Base-by-base conservation (phyloP, 306 rosid species). In the Vigna trinervia region DNA sequence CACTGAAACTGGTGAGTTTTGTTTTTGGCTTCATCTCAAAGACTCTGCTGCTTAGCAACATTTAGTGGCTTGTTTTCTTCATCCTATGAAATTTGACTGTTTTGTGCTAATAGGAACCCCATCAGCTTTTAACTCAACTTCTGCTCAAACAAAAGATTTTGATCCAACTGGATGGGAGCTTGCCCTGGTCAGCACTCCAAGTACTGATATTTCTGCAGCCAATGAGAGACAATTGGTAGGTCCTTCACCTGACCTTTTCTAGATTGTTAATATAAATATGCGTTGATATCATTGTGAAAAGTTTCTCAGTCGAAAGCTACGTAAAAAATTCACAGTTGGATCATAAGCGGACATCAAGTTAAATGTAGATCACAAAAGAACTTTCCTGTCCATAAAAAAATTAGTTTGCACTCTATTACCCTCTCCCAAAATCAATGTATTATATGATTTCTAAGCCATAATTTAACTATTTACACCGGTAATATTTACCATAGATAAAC, bases 141-240 rank as follows among this genome's bases (percentile, higher is more conserved):
- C 88, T 15, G 28, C 80, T 36, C 97, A 84, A 79, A 64, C 89
- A 53, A 91, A 87, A 19, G 90, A 91, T 80, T 96, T 87, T 84
- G 99, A 93, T 82, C 94, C 99, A 46, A 88, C 93, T 10, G 99
- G 99, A 30, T 96, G 99, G 99, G 99, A 96, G 79, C 93, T 96
- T 75, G 98, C 99, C 62, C 88, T 96, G 62, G 98, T 96, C 77
- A 71, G 88, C 83, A 86, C 96, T 86, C 99, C 99, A 63, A 93
- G 99, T 83, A 85, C 76, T 72, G 71, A 92, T 84, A 89, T 96
- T 54, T 96, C 99, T 61, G 65, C 98, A 77, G 85, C 78, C 76
- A 91, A 90, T 41, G 99, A 96, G 38, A 88, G 98, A 69, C 98
- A 96, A 84, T 84, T 96, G 98, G 99, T 96, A 91, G 74, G 94